Conservation (phyloP, 768 basidiomycete genomes). For the Rhodosporidiobolus sp. region DNA sequence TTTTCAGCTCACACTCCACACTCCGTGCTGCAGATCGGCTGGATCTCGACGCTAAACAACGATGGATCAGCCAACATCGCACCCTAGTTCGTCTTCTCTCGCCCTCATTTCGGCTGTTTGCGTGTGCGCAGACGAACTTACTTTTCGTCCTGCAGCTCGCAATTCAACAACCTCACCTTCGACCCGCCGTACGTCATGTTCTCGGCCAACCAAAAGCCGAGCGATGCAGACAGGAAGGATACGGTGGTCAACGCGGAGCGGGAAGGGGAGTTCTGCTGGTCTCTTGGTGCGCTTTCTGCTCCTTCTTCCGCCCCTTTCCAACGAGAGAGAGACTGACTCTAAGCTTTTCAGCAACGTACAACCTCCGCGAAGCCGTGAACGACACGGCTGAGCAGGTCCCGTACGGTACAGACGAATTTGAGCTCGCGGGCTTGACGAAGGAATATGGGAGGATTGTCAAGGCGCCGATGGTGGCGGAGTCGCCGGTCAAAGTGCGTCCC, state of each 20-base stretch:
- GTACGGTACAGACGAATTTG: slow-evolving; percentile 19
- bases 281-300: background rate
- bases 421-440: slow-evolving; percentile 2
- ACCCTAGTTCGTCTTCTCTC: background rate
- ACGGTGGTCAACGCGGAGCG: slow-evolving; percentile 3
- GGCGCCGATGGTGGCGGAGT: slow-evolving; percentile 12
- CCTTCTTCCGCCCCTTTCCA: background rate
- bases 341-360: background rate
- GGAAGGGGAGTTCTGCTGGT: slow-evolving; percentile 18
- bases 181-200: slow-evolving; percentile 20
- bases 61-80: slow-evolving; percentile 15
- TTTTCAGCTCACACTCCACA: background rate
- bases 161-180: slow-evolving; percentile 10
- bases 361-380: slow-evolving; percentile 17
- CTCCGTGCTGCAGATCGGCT: slow-evolving; percentile 3
- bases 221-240: slow-evolving; percentile 4
- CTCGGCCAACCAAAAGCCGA: slow-evolving; percentile 3
- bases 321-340: background rate
- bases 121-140: no score
- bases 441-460: background rate
- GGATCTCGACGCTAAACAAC: slow-evolving; percentile 16
- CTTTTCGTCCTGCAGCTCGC: background rate
- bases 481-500: slow-evolving; percentile 2
- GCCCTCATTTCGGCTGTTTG: no score
- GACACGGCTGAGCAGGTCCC: background rate